Percentiles rank a stretch among this genome's conserved stretches.
phyloP scores from a whole-genome alignment of 108 stramenopile species.

The Tribonema minus region DNA sequence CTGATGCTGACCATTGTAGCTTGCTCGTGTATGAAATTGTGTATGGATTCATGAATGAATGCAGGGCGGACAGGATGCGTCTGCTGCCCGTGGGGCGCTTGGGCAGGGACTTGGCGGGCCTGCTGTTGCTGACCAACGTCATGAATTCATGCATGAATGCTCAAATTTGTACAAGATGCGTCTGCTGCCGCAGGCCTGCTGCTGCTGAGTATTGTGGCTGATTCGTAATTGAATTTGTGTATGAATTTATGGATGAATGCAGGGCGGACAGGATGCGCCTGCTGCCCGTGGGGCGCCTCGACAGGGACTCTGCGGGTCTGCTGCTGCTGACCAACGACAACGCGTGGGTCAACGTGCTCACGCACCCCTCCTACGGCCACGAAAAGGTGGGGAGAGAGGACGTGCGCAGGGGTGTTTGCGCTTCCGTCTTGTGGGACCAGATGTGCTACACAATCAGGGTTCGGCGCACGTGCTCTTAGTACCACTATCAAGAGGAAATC shows the following conservation, averaged over 20 bases:
- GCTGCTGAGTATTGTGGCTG: too few species aligned
- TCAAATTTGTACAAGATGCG: too few species aligned
- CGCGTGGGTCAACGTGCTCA: slow-evolving; percentile 42
- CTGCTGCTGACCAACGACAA: slow-evolving; percentile 54
- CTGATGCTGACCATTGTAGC: too few species aligned
- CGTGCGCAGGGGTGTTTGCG: background rate
- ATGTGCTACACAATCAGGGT: too few species aligned
- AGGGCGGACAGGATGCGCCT: slow-evolving; percentile 36
- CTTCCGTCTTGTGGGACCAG: too few species aligned
- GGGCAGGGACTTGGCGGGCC: slow-evolving; percentile 42
- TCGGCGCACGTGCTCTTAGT: too few species aligned
- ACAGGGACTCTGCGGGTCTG: slow-evolving; percentile 45
- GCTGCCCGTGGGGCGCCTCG: slow-evolving; percentile 50
- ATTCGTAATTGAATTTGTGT: too few species aligned
- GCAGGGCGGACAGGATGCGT: slow-evolving; percentile 18
- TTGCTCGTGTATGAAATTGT: too few species aligned
- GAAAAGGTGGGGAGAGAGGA: slow-evolving; percentile 23
- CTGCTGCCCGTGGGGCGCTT: slow-evolving; percentile 53
- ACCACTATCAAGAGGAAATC: too few species aligned
- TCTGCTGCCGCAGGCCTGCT: too few species aligned
- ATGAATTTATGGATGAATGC: background rate
- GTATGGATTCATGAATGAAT: too few species aligned
- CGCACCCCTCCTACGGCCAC: slow-evolving; percentile 53
- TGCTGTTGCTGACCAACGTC: slow-evolving; percentile 53
- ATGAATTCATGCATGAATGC: slow-evolving; percentile 41